Evolutionary conservation across 208 protist species (phyloP).

Genomic region (Crithidia sp.): DNA sequence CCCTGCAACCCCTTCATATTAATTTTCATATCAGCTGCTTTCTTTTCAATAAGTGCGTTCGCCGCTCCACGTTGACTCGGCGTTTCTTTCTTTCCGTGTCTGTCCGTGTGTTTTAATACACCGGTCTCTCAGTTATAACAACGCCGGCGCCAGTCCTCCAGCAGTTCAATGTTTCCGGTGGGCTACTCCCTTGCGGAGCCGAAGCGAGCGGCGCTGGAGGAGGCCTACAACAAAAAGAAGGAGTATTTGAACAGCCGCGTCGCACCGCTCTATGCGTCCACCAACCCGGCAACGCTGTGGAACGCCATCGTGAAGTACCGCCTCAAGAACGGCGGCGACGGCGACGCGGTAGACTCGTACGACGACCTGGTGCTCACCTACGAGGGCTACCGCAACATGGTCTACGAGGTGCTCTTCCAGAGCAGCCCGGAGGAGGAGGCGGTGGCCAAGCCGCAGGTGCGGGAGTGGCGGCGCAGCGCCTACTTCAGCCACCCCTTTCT

Average conservation of each 20-base stretch:
- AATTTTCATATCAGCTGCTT: too few relatives aligned
- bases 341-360: constrained; percentile 52
- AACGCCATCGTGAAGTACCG: constrained; percentile 78
- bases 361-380: constrained; percentile 75
- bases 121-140: too few relatives aligned
- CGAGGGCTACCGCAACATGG: constrained; percentile 68
- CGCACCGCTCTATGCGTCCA: constrained; percentile 57
- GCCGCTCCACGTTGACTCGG: too few relatives aligned
- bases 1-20: too few relatives aligned
- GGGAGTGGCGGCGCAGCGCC: constrained; percentile 48
- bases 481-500: constrained; percentile 90
- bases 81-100: too few relatives aligned
- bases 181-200: constrained; percentile 30
- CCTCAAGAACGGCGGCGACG: constrained; percentile 14
- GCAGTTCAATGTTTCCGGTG: constrained; percentile 29
- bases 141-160: not conserved
- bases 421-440: constrained; percentile 52
- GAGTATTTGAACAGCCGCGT: constrained; percentile 57
- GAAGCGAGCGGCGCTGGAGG: constrained; percentile 36
- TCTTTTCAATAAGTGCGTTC: too few relatives aligned
- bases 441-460: constrained; percentile 28
- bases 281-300: constrained; percentile 79
- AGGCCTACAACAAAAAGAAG: constrained; percentile 54
- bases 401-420: constrained; percentile 79
- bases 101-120: too few relatives aligned